Conservation (phyloP, 768 basidiomycete genomes). For the Chalciporus piperatus region DNA sequence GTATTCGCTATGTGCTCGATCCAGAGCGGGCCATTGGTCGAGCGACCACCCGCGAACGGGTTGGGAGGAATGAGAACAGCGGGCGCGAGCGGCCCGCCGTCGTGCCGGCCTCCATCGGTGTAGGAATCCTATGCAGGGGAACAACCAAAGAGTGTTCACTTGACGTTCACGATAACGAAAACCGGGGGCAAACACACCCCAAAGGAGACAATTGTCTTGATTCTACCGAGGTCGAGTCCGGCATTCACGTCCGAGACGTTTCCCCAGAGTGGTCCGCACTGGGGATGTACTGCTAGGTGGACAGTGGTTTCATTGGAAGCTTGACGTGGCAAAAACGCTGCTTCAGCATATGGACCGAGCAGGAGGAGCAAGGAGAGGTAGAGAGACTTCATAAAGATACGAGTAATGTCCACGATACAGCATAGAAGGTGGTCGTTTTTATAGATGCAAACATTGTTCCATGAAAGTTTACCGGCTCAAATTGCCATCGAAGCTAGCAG, state of each 20-base stretch:
- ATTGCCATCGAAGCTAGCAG: not conserved
- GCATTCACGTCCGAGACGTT: constrained; percentile 46
- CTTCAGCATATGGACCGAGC: constrained; percentile 9
- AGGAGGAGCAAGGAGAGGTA: not conserved
- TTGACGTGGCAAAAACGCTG: constrained; percentile 4
- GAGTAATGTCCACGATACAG: not conserved
- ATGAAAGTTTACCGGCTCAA: not conserved
- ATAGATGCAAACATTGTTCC: not conserved
- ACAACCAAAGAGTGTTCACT: not conserved
- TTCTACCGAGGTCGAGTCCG: constrained; percentile 36
- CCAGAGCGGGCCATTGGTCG: constrained; percentile 52
- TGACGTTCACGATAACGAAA: not conserved
- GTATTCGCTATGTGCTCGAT: constrained; percentile 43
- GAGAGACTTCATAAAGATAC: not conserved
- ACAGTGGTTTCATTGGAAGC: constrained; percentile 20
- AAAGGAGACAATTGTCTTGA: constrained; percentile 52
- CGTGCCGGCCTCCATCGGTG: constrained; percentile 47
- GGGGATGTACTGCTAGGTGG: constrained; percentile 45
- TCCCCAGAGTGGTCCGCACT: constrained; percentile 42
- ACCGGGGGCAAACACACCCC: constrained; percentile 34
- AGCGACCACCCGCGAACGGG: constrained; percentile 48
- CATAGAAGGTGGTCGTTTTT: not conserved
- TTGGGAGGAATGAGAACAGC: constrained; percentile 42
- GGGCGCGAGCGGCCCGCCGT: constrained; percentile 42
- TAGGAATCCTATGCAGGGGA: constrained; percentile 40